Evolutionary conservation across 2,329 filamentous ascomycete species (phyloP).

Genomic region (Epichloe elymi): DNA sequence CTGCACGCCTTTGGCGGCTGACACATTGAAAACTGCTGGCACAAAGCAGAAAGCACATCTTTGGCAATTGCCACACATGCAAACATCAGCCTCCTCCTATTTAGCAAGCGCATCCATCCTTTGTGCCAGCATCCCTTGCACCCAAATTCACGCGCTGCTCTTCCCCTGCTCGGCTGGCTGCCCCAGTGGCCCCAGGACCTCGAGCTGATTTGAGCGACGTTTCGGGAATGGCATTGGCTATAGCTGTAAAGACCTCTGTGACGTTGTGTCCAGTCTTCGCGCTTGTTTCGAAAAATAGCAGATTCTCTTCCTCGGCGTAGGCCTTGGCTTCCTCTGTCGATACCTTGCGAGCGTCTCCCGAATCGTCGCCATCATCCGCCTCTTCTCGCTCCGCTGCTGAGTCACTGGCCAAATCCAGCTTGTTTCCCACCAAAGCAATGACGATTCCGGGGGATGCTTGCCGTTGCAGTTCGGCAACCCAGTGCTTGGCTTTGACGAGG

Average conservation of each 20-base stretch:
- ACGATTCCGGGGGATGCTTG: conserved; percentile 91
- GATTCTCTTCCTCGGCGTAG: conserved; percentile 87
- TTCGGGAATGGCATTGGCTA: conserved; percentile 95
- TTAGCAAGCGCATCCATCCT: conserved; percentile 85
- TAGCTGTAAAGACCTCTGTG: conserved; percentile 90
- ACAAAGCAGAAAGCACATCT: conserved; percentile 1
- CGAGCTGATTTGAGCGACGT: conserved; percentile 84
- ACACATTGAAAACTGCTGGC: conserved; percentile 7
- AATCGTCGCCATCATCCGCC: conserved; percentile 45
- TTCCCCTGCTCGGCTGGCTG: conserved; percentile 46
- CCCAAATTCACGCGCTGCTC: conserved; percentile 74
- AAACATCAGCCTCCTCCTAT: conserved; percentile 1
- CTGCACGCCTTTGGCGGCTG: conserved; percentile 10
- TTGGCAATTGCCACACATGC: neutral
- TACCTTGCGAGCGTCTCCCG: conserved; percentile 72
- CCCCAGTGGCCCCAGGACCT: conserved; percentile 51
- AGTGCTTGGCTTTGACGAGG: conserved; percentile 94
- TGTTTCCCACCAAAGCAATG: conserved; percentile 94
- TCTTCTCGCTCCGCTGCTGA: conserved; percentile 32
- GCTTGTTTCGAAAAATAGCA: conserved; percentile 96
- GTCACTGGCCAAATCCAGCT: conserved; percentile 73
- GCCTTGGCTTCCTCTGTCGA: conserved; percentile 80
- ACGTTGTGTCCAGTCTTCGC: conserved; percentile 95
- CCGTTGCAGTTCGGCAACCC: conserved; percentile 93
- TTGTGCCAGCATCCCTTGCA: conserved; percentile 59